Base-by-base conservation (phyloP, 768 basidiomycete species). In the Kwoniella europaea region DNA sequence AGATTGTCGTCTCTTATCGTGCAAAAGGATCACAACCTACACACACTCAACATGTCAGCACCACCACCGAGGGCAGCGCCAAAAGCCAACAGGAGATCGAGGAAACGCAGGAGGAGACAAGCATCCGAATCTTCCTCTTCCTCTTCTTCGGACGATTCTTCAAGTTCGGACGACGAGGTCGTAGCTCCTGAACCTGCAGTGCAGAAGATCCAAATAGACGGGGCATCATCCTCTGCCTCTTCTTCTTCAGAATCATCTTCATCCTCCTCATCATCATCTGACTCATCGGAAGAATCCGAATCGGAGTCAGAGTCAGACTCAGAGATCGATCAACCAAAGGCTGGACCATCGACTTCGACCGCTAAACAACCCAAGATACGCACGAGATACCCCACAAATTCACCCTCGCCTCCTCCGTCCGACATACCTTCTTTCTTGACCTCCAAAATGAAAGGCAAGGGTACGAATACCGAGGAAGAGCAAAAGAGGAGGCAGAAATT, bases 381-480 rank as follows among this genome's bases (percentile, higher is more conserved):
- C n/a, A 70, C 64, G 12, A 50, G 74, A 63, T 67, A 65, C 54
- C 71, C 74, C 24, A 69, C 71, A 15, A 50, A 65, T 20, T 78
- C 79, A 10, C 79, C 79, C 4, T 71, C 76, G 10, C 79, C 79
- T 7, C 79, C 79, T 12, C 74, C 76, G 18, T 29, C 41, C 1
- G 24, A 53, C 18, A 52, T 81, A 4, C 80, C 80, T 27, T 79
- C 78, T 16, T 81, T 81, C 75, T 41, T 81, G 57, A 42, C 67
- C 22, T 44, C 65, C 13, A 57, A 57, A n/a, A 67, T 24, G 24
- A 75, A 64, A 12, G 69, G 66, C 10, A 72, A 68, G 22, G 63
- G 27, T 20, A 57, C 41, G 15, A 54, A 55, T 15, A 62, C 24
- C 7, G 52, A 55, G 42, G 74, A 71, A 63, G 74, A 73, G 57